A percentile compares a stretch with the other conserved stretches of the same genome.
These are phyloP conservation scores for Neohortaea acidophila DNA, from an alignment of 495 filamentous ascomycete genomes.

Conservation along the genomic window DNA sequence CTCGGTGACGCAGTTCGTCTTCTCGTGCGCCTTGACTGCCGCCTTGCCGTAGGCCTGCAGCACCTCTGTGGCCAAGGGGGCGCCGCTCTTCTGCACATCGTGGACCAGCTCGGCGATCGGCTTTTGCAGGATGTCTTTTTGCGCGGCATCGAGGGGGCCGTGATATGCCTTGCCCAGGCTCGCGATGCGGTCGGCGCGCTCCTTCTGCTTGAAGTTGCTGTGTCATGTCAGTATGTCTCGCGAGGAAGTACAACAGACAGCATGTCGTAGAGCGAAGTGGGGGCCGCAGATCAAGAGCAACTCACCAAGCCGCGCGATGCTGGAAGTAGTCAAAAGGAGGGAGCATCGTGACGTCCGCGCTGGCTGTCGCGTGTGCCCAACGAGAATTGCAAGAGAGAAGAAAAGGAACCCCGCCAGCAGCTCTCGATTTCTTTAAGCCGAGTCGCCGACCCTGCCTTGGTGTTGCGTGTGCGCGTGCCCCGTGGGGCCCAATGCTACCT, in stretches of 20 bases:
- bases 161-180: constrained; percentile 52
- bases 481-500: too few relatives aligned
- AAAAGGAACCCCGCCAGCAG: too few relatives aligned
- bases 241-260: not conserved
- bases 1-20: constrained; percentile 88
- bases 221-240: constrained; percentile 1
- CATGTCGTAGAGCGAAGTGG: constrained; percentile 1
- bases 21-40: constrained; percentile 65
- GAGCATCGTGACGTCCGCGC: constrained; percentile 36
- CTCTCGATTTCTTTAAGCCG: too few relatives aligned
- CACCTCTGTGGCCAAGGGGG: constrained; percentile 38
- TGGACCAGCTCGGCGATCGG: constrained; percentile 65
- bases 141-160: constrained; percentile 40
- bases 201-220: constrained; percentile 65
- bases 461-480: too few relatives aligned
- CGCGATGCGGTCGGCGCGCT: constrained; percentile 53
- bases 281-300: constrained; percentile 1
- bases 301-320: constrained; percentile 40
- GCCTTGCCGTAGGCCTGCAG: constrained; percentile 84
- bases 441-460: too few relatives aligned
- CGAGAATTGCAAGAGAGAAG: too few relatives aligned
- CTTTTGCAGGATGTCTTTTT: constrained; percentile 51
- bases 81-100: constrained; percentile 55
- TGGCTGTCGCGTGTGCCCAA: too few relatives aligned
- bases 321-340: constrained; percentile 46